Evolutionary conservation across 208 protist species (phyloP).

Genomic region (Jaenimonas drosophilae): DNA sequence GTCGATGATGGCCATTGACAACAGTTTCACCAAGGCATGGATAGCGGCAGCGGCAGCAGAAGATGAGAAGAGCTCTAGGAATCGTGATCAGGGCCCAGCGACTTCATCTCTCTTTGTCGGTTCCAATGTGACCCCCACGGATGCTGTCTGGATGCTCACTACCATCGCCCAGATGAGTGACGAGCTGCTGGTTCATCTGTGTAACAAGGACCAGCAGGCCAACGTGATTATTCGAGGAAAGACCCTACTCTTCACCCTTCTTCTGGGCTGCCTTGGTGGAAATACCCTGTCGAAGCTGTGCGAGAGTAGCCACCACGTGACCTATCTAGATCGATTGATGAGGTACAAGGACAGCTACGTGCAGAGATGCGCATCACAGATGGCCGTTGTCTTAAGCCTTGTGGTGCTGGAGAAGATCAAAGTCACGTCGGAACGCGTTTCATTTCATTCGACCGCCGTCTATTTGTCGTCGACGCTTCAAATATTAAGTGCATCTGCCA

Average conservation of each 20-base stretch:
- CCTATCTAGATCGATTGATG: constrained; percentile 44
- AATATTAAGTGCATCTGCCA: constrained; percentile 30
- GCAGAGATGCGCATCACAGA: constrained; percentile 26
- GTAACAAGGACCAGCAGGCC: constrained; percentile 22
- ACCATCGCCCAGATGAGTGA: constrained; percentile 16
- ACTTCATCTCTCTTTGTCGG: too few species aligned
- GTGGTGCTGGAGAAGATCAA: constrained; percentile 57
- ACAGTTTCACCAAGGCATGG: constrained; percentile 33
- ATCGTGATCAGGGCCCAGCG: too few species aligned
- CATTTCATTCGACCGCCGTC: constrained; percentile 22
- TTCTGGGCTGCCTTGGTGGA: constrained; percentile 55
- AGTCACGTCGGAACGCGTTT: constrained; percentile 24
- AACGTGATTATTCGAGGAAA: constrained; percentile 62
- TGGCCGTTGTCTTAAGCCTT: constrained; percentile 30
- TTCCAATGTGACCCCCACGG: constrained; percentile 8
- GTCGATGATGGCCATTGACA: constrained; percentile 36
- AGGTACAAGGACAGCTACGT: constrained; percentile 73
- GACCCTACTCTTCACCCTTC: constrained; percentile 41
- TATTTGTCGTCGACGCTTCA: constrained; percentile 43
- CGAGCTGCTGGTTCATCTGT: constrained; percentile 13
- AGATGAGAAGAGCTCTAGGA: constrained; percentile 4
- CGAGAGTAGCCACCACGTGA: constrained; percentile 19
- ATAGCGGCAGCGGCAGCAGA: constrained; percentile 7
- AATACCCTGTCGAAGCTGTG: constrained; percentile 30
- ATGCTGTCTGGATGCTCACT: constrained; percentile 9